Evolutionary conservation across 352 stramenopile genomes (phyloP), one percentile per base, ranked within the genome.

Genomic region (Phytophthora pistaciae): DNA sequence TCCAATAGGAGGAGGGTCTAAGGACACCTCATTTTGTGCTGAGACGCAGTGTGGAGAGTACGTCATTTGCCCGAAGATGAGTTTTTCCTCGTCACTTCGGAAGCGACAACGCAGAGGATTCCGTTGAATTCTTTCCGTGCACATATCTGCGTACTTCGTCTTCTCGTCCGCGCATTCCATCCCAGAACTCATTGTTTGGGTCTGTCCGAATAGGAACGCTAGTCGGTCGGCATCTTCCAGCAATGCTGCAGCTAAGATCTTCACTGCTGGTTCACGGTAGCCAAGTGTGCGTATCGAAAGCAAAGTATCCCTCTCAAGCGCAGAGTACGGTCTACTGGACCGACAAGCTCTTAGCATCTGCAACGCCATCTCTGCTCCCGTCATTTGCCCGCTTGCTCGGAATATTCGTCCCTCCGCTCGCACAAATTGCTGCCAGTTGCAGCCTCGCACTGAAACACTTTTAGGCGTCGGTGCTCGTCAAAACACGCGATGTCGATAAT

Each of bases 271-370:
- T 21, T 86, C 75, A 2, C 68, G 79, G 27, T 79, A 85, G 27
- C 70, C 60, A 33, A 86, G 71, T 5, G 33, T 44, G 25, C 59
- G 68, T 16, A 90, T 53, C 6, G 75, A 68, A 1, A 54, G 1
- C 3, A 90, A 53, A 10, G 72, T 33, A 0, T 66, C 52, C 21
- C 38, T 75, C 27, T 88, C 80, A 10, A 31, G 25, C 3, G n/a
- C 6, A 1, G 75, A 77, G 36, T 78, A 85, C 2, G 75, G 77
- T 10, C 75, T 60, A 54, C 67, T 79, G 0, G 74, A 77, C 14
- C 63, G 67, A 56, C 81, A 92, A 8, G 74, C 65, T 64, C 72
- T 72, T n/a, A 91, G 57, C 29, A 82, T 56, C 53, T 83, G 68
- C 13, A 90, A 27, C 8, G 81, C 77, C 9, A 76, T 75, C 46